These are phyloP conservation scores for Neopestalotiopsis clavispora DNA, from an alignment of 2,329 filamentous ascomycete species.

Conservation along the genomic window DNA sequence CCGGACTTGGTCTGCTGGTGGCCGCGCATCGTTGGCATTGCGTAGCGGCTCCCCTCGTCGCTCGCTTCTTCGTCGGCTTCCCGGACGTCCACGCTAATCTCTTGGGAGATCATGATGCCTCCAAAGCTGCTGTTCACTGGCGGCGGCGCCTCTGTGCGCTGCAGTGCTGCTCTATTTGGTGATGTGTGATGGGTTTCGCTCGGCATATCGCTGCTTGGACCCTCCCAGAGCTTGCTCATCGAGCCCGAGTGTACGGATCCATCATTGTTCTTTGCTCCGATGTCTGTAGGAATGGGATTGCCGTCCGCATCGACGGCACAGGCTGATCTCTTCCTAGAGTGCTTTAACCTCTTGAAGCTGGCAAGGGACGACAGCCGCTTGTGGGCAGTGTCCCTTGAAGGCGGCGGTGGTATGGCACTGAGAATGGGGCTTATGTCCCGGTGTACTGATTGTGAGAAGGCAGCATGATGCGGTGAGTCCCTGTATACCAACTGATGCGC, in stretches of 20 bases:
- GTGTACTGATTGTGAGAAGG: conserved; percentile 64
- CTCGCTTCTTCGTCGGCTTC: conserved; percentile 35
- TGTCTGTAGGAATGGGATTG: conserved; percentile 32
- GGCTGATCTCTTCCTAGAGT: conserved; percentile 17
- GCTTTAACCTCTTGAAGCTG: conserved; percentile 15
- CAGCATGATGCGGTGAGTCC: conserved; percentile 57
- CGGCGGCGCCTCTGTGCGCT: conserved; percentile 21
- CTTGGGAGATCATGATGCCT: conserved; percentile 67
- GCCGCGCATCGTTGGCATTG: conserved; percentile 14
- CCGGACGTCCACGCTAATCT: conserved; percentile 60
- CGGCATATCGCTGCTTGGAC: conserved; percentile 12
- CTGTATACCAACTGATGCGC: conserved; percentile 67
- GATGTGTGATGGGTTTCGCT: conserved; percentile 20
- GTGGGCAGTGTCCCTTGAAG: conserved; percentile 23
- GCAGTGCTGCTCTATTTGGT: conserved; percentile 17
- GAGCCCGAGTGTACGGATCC: conserved; percentile 36
- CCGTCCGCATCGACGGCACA: conserved; percentile 35
- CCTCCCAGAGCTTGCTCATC: conserved; percentile 38
- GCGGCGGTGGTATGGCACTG: conserved; percentile 34
- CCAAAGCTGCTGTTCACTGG: conserved; percentile 45
- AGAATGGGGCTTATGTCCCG: conserved; percentile 62
- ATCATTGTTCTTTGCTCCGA: conserved; percentile 28
- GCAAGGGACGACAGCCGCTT: conserved; percentile 16
- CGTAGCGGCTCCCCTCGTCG: conserved; percentile 29
- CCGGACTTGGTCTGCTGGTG: conserved; percentile 17